Percentiles rank a stretch among this genome's conserved stretches.
phyloP scores from a whole-genome alignment of 1,284 basidiomycete species.

The Ceratorhiza oryzae-sativae region DNA sequence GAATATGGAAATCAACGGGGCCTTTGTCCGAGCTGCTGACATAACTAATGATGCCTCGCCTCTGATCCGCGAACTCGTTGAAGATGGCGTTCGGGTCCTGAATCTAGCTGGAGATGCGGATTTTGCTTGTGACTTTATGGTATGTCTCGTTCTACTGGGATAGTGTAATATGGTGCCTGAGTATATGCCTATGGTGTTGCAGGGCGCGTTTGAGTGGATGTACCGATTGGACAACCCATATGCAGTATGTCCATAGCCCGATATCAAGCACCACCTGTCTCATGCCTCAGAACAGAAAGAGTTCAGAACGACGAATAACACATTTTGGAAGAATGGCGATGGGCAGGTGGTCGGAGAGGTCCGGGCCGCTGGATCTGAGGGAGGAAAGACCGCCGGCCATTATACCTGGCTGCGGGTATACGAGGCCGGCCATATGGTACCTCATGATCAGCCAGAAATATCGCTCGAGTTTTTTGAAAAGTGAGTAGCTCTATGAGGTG shows the following conservation, averaged over 20 bases:
- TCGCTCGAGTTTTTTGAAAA: conserved; percentile 22
- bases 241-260: not conserved
- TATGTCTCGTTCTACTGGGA: not conserved
- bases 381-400: conserved; percentile 62
- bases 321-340: conserved; percentile 39
- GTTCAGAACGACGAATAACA: conserved; percentile 21
- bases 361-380: conserved; percentile 38
- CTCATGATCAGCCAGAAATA: conserved; percentile 43
- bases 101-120: conserved; percentile 29
- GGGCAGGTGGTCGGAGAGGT: conserved; percentile 60
- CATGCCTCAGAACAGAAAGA: conserved; percentile 3
- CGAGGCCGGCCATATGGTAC: conserved; percentile 62
- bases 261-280: not conserved
- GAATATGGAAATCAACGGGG: conserved; percentile 8
- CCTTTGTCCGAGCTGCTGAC: conserved; percentile 11
- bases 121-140: conserved; percentile 34
- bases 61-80: conserved; percentile 25
- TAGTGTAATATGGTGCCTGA: not conserved
- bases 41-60: conserved; percentile 21
- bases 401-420: conserved; percentile 67
- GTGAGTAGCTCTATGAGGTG: not conserved
- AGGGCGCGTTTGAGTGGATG: conserved; percentile 34
- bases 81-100: conserved; percentile 28
- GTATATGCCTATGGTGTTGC: not conserved
- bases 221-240: conserved; percentile 17